These are phyloP conservation scores for Phanerochaete carnosa DNA, from an alignment of 768 basidiomycete genomes.

Conservation along the genomic window DNA sequence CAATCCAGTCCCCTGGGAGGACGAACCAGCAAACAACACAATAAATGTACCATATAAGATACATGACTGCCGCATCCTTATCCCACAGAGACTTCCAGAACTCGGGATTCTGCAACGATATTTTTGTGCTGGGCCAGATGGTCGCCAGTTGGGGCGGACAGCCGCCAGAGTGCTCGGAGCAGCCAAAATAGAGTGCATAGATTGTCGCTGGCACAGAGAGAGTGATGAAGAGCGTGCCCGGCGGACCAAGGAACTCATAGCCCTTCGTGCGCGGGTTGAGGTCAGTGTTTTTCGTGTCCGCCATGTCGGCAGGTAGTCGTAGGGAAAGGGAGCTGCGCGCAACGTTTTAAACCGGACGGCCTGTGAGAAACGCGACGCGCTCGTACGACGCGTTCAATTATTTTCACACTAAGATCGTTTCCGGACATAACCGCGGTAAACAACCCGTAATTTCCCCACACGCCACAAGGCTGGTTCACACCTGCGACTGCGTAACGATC, in stretches of 20 bases:
- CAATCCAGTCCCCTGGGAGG: conserved; percentile 54
- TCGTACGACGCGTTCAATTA: neutral
- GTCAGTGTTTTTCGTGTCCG: neutral
- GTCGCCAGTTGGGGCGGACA: conserved; percentile 55
- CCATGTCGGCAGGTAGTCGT: conserved; percentile 4
- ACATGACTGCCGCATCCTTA: conserved; percentile 67
- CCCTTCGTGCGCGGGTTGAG: conserved; percentile 63
- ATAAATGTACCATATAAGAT: conserved; percentile 90
- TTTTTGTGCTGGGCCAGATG: conserved; percentile 41
- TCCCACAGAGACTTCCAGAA: conserved; percentile 87
- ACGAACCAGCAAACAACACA: conserved; percentile 77
- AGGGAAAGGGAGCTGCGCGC: neutral
- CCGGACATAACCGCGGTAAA: neutral
- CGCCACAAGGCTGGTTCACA: neutral
- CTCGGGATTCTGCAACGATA: conserved; percentile 41
- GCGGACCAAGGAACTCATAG: conserved; percentile 84
- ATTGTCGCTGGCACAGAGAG: conserved; percentile 66
- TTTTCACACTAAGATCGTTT: neutral
- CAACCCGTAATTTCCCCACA: neutral
- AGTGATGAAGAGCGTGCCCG: conserved; percentile 69
- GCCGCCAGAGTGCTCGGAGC: conserved; percentile 66
- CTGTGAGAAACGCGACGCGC: neutral
- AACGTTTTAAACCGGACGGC: neutral
- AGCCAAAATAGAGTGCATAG: conserved; percentile 76
- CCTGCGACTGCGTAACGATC: neutral